Percentiles rank a stretch among this genome's conserved stretches.
Evolutionary conservation across 306 rosid species (phyloP).

Genomic region (Lupinus albus): DNA sequence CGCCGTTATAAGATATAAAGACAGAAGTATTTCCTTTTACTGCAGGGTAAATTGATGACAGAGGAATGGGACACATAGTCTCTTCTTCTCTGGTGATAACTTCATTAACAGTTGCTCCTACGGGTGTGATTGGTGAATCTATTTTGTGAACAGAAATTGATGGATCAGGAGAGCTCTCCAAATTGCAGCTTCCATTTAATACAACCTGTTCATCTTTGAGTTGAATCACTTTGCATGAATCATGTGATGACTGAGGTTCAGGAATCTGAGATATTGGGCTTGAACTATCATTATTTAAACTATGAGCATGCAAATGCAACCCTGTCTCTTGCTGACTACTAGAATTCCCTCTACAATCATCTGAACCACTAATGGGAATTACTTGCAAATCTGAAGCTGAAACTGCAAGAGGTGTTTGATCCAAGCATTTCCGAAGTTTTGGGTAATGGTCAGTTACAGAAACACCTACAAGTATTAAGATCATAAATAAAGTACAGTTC

Average conservation of each 20-base stretch:
- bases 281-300: conserved; percentile 35
- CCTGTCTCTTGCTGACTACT: conserved; percentile 31
- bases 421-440: conserved; percentile 43
- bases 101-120: conserved; percentile 6
- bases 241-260: background rate
- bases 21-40: conserved; percentile 34
- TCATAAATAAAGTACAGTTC: conserved; percentile 20
- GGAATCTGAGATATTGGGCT: conserved; percentile 18
- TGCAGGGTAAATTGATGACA: conserved; percentile 32
- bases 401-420: conserved; percentile 22
- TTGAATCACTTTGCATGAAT: too few species aligned
- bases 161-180: conserved; percentile 38
- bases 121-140: conserved; percentile 11
- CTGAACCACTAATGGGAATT: conserved; percentile 38
- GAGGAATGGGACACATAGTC: conserved; percentile 24
- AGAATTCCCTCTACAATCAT: conserved; percentile 30
- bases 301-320: background rate
- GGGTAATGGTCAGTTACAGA: conserved; percentile 35
- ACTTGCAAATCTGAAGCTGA: conserved; percentile 34
- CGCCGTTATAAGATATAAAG: conserved; percentile 27
- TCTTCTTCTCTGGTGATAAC: conserved; percentile 34
- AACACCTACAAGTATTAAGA: conserved; percentile 44
- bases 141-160: conserved; percentile 33
- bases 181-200: conserved; percentile 35
- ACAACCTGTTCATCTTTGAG: conserved; percentile 41